Percentiles rank a stretch among this genome's conserved stretches.
These are phyloP conservation scores for Geoglossum glabrum DNA, from an alignment of 495 filamentous ascomycete genomes.

Conservation along the genomic window DNA sequence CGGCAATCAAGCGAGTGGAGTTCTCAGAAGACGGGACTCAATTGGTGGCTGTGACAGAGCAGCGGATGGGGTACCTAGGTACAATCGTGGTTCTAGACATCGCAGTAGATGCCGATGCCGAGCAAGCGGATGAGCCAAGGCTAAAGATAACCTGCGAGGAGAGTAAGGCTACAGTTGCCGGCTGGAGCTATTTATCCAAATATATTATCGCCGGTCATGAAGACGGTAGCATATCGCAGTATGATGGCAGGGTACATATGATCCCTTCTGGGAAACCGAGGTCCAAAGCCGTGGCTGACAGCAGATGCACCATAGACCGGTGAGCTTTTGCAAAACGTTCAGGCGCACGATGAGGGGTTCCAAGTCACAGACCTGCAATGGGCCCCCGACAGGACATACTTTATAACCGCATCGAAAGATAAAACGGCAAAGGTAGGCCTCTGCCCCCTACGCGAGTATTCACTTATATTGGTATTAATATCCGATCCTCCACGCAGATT, in stretches of 20 bases:
- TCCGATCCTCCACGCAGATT: constrained; percentile 30
- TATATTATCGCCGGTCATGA: constrained; percentile 97
- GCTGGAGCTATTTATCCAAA: constrained; percentile 77
- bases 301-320: constrained; percentile 36
- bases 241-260: constrained; percentile 68
- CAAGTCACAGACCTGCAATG: constrained; percentile 89
- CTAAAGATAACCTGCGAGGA: constrained; percentile 78
- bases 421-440: constrained; percentile 69
- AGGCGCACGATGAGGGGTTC: constrained; percentile 65
- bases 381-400: constrained; percentile 83
- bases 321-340: constrained; percentile 57
- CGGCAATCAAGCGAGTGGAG: constrained; percentile 88
- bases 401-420: constrained; percentile 94
- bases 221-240: constrained; percentile 84
- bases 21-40: constrained; percentile 82
- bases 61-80: constrained; percentile 86
- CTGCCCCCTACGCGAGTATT: not conserved
- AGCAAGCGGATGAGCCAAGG: constrained; percentile 61
- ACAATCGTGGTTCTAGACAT: constrained; percentile 86
- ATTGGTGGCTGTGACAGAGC: constrained; percentile 85
- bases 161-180: constrained; percentile 91
- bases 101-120: constrained; percentile 53
- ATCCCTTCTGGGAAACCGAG: not conserved
- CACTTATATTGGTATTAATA: not conserved
- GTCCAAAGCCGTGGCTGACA: constrained; percentile 2